Percentiles rank a stretch among this genome's conserved stretches.
phyloP scores from a whole-genome alignment of 2,329 filamentous ascomycete genomes.

The Pseudogymnoascus verrucosus region DNA sequence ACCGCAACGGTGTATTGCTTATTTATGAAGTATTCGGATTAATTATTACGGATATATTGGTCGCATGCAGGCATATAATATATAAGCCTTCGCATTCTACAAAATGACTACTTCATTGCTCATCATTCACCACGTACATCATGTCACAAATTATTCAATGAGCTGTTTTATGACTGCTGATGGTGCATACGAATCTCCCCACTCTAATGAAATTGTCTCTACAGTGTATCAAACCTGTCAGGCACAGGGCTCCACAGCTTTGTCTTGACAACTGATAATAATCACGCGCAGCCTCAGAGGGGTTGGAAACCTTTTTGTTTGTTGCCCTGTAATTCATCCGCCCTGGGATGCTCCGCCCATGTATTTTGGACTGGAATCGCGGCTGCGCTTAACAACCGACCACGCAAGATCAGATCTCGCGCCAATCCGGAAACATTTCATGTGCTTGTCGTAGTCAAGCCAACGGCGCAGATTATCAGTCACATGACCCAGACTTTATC shows the following conservation, averaged over 20 bases:
- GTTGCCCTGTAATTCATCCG: background rate
- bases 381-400: slow-evolving; percentile 6
- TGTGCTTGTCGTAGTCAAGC: slow-evolving; percentile 2
- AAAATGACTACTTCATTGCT: slow-evolving; percentile 1
- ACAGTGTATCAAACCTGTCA: background rate
- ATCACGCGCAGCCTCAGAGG: background rate
- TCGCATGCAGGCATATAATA: background rate
- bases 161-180: background rate
- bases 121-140: background rate
- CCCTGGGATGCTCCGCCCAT: background rate
- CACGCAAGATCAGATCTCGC: background rate
- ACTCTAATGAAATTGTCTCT: slow-evolving; percentile 4
- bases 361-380: slow-evolving; percentile 5
- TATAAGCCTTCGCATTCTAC: background rate
- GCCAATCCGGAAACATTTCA: slow-evolving; percentile 4
- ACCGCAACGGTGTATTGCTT: background rate
- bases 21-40: background rate
- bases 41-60: background rate
- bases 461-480: background rate
- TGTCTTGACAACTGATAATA: background rate
- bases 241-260: slow-evolving; percentile 1
- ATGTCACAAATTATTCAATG: background rate
- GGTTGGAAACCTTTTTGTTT: background rate
- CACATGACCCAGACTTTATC: background rate
- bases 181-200: background rate